These are phyloP conservation scores for Scheffersomyces spartinae DNA, from an alignment of 805 yeast species.

Conservation along the genomic window DNA sequence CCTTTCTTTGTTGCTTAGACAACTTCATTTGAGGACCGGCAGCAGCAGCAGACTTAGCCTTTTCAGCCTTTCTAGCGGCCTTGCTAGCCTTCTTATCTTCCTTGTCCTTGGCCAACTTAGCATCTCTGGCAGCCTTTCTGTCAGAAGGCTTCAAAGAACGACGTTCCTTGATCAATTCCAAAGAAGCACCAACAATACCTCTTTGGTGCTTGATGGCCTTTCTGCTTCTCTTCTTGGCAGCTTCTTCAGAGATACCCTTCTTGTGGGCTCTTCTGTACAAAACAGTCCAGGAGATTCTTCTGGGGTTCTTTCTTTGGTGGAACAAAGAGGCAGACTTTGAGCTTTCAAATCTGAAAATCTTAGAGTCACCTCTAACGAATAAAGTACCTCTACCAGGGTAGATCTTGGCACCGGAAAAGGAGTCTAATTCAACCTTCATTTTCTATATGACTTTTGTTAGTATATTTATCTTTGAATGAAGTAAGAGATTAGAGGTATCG, in stretches of 20 bases:
- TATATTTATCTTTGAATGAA: slow-evolving; percentile 5
- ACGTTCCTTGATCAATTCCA: slow-evolving; percentile 97
- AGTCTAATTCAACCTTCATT: slow-evolving; percentile 99
- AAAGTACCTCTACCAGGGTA: slow-evolving; percentile 99
- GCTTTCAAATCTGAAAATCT: slow-evolving; percentile 98
- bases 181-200: slow-evolving; percentile 98
- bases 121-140: slow-evolving; percentile 96
- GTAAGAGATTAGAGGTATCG: too few species aligned
- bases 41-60: slow-evolving; percentile 72
- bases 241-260: slow-evolving; percentile 99
- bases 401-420: slow-evolving; percentile 98
- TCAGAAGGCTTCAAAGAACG: slow-evolving; percentile 92
- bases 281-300: slow-evolving; percentile 99
- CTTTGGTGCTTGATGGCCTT: slow-evolving; percentile 97
- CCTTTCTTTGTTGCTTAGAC: slow-evolving; percentile 95
- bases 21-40: slow-evolving; percentile 52
- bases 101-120: slow-evolving; percentile 72
- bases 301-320: slow-evolving; percentile 99
- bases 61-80: slow-evolving; percentile 91
- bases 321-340: slow-evolving; percentile 96
- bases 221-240: slow-evolving; percentile 92
- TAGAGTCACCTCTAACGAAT: slow-evolving; percentile 99
- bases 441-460: slow-evolving; percentile 25
- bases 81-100: slow-evolving; percentile 85
- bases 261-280: slow-evolving; percentile 99